These are phyloP conservation scores for Polytrichum formosum DNA, from an alignment of 225 moss, liverwort and hornwort genomes.

Conservation along the genomic window DNA sequence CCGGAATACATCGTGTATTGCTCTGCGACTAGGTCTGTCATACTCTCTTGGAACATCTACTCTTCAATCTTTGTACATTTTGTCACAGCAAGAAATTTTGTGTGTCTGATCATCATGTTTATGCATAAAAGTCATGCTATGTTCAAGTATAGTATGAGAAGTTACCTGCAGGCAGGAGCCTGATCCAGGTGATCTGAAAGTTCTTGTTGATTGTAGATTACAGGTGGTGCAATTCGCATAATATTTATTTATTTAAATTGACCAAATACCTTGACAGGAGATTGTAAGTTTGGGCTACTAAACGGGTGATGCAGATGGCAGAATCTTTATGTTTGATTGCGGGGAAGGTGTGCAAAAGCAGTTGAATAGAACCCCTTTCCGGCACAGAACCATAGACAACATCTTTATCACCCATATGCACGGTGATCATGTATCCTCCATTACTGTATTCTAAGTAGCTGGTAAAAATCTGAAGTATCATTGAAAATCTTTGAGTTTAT, in stretches of 20 bases:
- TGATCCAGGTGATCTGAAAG: background rate
- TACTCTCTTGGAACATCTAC: background rate
- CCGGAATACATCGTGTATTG: constrained; percentile 87
- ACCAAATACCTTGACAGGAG: background rate
- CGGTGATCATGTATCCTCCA: constrained; percentile 96
- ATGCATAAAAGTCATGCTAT: background rate
- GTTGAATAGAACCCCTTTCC: constrained; percentile 75
- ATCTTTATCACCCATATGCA: constrained; percentile 99
- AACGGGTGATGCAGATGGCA: constrained; percentile 51
- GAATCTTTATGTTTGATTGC: constrained; percentile 92
- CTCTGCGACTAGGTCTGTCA: constrained; percentile 68
- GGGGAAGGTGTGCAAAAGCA: constrained; percentile 95
- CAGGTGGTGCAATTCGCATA: too few species aligned
- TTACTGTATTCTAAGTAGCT: too few species aligned
- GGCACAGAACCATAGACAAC: constrained; percentile 73
- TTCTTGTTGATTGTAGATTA: too few species aligned
- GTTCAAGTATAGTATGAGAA: background rate
- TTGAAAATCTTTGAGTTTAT: too few species aligned
- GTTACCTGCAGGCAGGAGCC: background rate
- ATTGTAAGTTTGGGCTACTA: constrained; percentile 2
- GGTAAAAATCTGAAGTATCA: too few species aligned
- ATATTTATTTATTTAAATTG: too few species aligned
- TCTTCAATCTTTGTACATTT: background rate
- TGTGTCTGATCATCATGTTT: background rate
- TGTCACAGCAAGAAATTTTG: background rate